Evolutionary conservation across 352 stramenopile species (phyloP).

Genomic region (Pythium brachiatum): DNA sequence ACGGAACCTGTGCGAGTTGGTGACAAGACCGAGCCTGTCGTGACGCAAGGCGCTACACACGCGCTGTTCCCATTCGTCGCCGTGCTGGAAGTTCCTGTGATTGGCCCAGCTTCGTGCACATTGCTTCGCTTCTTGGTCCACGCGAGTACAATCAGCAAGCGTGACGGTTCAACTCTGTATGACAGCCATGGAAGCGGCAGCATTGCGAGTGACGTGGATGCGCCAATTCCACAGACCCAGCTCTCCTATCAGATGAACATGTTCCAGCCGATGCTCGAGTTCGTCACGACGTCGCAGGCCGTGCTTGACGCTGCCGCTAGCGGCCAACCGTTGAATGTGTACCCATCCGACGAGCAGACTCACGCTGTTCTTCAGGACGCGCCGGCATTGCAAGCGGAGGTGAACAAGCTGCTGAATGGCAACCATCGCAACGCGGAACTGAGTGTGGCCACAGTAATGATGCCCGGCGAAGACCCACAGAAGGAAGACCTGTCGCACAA

Average conservation of each 20-base stretch:
- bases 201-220: constrained; percentile 21
- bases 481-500: constrained; percentile 81
- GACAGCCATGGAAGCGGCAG: constrained; percentile 32
- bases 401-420: constrained; percentile 63
- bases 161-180: constrained; percentile 43
- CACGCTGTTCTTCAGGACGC: constrained; percentile 74
- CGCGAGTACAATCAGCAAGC: constrained; percentile 70
- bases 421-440: constrained; percentile 80
- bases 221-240: constrained; percentile 16
- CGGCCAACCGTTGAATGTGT: constrained; percentile 70
- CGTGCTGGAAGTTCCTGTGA: constrained; percentile 78
- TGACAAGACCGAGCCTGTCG: constrained; percentile 60
- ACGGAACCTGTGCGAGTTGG: constrained; percentile 72
- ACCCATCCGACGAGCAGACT: constrained; percentile 77
- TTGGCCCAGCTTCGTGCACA: constrained; percentile 77
- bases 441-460: constrained; percentile 86
- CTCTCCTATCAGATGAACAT: constrained; percentile 86
- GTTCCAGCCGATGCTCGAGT: constrained; percentile 84
- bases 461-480: constrained; percentile 69
- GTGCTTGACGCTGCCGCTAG: constrained; percentile 80
- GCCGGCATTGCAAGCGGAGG: constrained; percentile 57
- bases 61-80: constrained; percentile 84
- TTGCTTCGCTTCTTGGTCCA: constrained; percentile 86
- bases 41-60: constrained; percentile 53
- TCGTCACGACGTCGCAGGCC: constrained; percentile 82